Base-by-base conservation (phyloP, 2,329 filamentous ascomycete species). In the Neurospora crassa region DNA sequence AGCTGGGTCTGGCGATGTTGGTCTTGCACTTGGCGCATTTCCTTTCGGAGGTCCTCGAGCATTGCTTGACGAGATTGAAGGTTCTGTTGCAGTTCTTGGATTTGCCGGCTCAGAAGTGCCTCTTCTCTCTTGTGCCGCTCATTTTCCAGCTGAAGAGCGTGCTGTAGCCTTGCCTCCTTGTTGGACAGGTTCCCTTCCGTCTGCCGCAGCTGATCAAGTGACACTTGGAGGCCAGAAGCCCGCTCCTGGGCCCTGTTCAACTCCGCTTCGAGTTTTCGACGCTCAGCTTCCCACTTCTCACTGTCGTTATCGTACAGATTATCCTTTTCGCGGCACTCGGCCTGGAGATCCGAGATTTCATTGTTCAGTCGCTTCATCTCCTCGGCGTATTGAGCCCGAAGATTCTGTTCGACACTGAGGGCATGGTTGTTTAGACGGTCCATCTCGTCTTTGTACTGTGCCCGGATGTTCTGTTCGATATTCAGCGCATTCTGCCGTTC, bases 111-210 rank as follows among this genome's bases (percentile, higher is more conserved):
- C 69, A 97, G 83, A 8, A 90, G 82, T 12, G 87, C 87, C 78
- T 95, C 91, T 76, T 95, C 91, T 70, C 87, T 88, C 74, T 86
- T 86, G 76, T 96, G 90, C 34, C 92, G 89, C 73, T 92, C 87
- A 67, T 87, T 87, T 77, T 94, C 92, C 76, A 88, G 91, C 73
- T 91, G 86, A 14, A 94, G 83, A 3, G 89, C 88, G 76, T 90
- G 86, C 77, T 92, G 88, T 20, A 93, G 81, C 77, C 86, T 90
- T 29, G 84, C 84, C 76, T 93, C 91, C 78, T 91, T 91, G 73
- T 86, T 86, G 24, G 90, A 90, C 40, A 92, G 81, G 14, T 85
- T 88, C 18, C 90, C 89, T 78, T 93, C 90, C 1, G 86, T 84
- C 76, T 91, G 86, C 68, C 91, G 90, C 41, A 94, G 83, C 75